These are phyloP conservation scores for Polychaeton citri DNA, from an alignment of 2,329 filamentous ascomycete genomes.

Conservation along the genomic window DNA sequence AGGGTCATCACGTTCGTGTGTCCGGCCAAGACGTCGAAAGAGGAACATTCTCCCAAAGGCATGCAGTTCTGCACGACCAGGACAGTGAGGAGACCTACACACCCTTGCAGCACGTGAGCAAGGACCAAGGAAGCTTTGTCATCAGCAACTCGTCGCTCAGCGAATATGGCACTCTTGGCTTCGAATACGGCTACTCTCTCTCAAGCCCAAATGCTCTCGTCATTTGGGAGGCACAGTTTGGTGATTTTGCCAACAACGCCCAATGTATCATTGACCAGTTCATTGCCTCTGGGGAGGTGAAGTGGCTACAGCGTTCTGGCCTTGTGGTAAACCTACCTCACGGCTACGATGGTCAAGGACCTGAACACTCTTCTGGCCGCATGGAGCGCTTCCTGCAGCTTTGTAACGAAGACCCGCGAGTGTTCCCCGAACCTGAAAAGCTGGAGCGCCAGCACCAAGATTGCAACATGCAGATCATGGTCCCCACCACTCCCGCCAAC, in stretches of 20 bases:
- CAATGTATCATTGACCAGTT: slow-evolving; percentile 99
- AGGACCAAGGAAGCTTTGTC: slow-evolving; percentile 89
- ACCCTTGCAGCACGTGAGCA: slow-evolving; percentile 74
- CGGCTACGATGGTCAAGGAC: slow-evolving; percentile 95
- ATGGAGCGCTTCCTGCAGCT: slow-evolving; percentile 96
- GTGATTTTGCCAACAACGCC: slow-evolving; percentile 98
- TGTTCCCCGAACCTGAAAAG: slow-evolving; percentile 80
- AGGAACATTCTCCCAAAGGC: slow-evolving; percentile 97
- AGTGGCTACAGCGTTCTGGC: slow-evolving; percentile 97
- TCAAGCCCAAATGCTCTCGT: slow-evolving; percentile 94
- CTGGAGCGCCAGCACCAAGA: slow-evolving; percentile 96
- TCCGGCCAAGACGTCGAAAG: slow-evolving; percentile 98
- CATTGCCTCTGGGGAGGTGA: slow-evolving; percentile 90
- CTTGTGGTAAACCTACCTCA: slow-evolving; percentile 93
- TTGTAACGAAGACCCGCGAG: slow-evolving; percentile 89
- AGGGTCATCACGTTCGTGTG: slow-evolving; percentile 93
- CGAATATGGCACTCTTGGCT: slow-evolving; percentile 67
- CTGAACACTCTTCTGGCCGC: slow-evolving; percentile 93
- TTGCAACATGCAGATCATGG: slow-evolving; percentile 97
- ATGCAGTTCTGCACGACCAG: slow-evolving; percentile 95
- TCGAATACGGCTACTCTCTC: slow-evolving; percentile 96
- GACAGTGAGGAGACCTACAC: slow-evolving; percentile 88
- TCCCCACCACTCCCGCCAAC: slow-evolving; percentile 93
- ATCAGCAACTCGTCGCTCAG: slow-evolving; percentile 89
- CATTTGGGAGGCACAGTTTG: slow-evolving; percentile 99